Base-by-base conservation (phyloP, 2,329 filamentous ascomycete genomes). In the Botrytis sinoallii region DNA sequence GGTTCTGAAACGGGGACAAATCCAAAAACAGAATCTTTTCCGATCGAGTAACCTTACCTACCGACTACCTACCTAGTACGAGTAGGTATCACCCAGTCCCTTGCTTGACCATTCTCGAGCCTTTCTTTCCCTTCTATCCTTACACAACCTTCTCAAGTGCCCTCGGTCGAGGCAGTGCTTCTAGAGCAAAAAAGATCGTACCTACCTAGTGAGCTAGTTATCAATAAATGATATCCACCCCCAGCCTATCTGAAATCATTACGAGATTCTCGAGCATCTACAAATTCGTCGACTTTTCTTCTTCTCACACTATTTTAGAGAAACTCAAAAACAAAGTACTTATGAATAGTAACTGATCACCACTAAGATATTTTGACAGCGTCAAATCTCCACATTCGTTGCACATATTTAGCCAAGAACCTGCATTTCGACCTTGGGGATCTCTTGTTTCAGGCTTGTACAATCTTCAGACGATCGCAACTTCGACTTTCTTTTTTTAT, bases 381-480 rank as follows among this genome's bases (percentile, higher is more conserved):
- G 42, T 70, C 57, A 55, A 70, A 70, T 44, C n/a, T 32, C 57
- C 55, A 70, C 67, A 63, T 52, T 70, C 68, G 57, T 70, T 63
- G 18, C 38, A 25, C 29, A 48, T 38, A 48, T 67, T 52, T 35
- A 67, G 64, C 64, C 29, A 38, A 52, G 72, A n/a, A 42, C 46
- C 52, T 69, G 29, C 22, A 55, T 60, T 67, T 60, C 60, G 35
- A 57, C 52, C 63, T 46, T 67, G 38, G 29, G 20, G 25, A 73
- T 66, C 70, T 73, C 64, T 65, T 71, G 67, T 71, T 72, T 72
- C 74, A 67, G 29, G 48, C 40, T 57, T 65, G 66, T 70, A 12
- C 59, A 48, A 64, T 40, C 72, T 38, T 57, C 59, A 64, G 44
- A 65, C 69, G 73, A 74, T 44, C 40, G 42, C 44, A 64, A 71